Base-by-base conservation (phyloP, 2,329 filamentous ascomycete genomes). In the Neofusicoccum ribis region DNA sequence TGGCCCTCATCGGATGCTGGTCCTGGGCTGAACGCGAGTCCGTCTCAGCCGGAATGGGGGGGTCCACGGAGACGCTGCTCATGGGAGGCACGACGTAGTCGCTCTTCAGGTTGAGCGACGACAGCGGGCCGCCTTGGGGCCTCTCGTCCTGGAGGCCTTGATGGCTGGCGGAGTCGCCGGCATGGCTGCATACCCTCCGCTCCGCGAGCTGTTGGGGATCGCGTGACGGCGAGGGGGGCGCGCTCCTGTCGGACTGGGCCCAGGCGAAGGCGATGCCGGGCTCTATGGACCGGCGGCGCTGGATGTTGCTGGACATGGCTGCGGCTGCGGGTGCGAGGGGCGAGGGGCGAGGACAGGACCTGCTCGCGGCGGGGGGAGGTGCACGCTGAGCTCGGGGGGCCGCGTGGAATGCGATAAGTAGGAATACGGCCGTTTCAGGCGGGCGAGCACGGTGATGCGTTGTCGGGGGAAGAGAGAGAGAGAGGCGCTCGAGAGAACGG, bases 61-160 rank as follows among this genome's bases (percentile, higher is more conserved):
- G 63, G 17, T 65, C 63, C 41, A 65, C 63, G 31, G 63, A 65
- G 34, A 65, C 63, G 52, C 63, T 65, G 63, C 63, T 65, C 63
- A 65, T 65, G 51, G 63, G 63, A 17, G 63, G 63, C 34, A 65
- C 63, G 63, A 65, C 63, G 59, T 65, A 65, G 43, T 58, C 63
- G 43, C 50, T 31, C 63, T 65, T 58, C 31, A 61, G 58, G 39
- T 59, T 60, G 61, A 64, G 61, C 61, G 61, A 64, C 27, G 61
- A 64, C 41, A 64, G 44, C 39, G 61, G 39, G 27, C 51, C 61
- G 39, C 11, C 20, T 11, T 39, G 20, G n/a, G 50, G 60, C 49
- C 37, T 12, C 56, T 60, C 41, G 17, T 60, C 39, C 27, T 54
- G 11, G 59, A n/a, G 49, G 43, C 27, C 43, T 11, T 34, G n/a